Evolutionary conservation across 768 basidiomycete species (phyloP), one percentile per base, ranked within the genome.

Genomic region (Lanmaoa rubissima): DNA sequence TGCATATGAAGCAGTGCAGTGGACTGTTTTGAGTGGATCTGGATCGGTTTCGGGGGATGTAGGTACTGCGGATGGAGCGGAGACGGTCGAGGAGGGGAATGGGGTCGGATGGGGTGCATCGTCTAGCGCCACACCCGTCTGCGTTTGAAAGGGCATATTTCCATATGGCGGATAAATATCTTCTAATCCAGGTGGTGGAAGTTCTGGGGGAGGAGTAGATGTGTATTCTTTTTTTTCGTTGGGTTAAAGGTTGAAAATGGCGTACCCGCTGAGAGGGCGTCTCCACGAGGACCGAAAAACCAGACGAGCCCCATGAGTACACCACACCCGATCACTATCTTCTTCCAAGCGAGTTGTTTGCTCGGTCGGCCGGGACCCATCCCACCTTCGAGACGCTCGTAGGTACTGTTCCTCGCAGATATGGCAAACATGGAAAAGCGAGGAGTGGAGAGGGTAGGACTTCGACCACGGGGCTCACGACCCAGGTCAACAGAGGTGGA

Each of bases 1-100:
- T 14, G 72, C 73, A 69, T 84, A 72, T 0, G 92, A 82, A 0
- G 70, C 53, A 0, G 79, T 80, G 75, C 94, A 98, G 74, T 86
- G 75, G 0, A 86, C 82, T 1, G 93, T 94, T 59, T 80, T 81
- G 36, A 80, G 71, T 0, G 83, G 87, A 73, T 96, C 83, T 0
- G 86, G 82, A 66, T 95, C 92, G 17, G 82, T 81, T 44, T 86
- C 86, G 62, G 82, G 85, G 0, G 90, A 85, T 4, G 78, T 77
- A 1, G 84, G 84, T 6, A 51, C 26, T 13, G 48, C 8, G 17
- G 58, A 19, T 44, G 55, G 39, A 31, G 43, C 12, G 14, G 62
- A 12, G 45, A 24, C 58, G 28, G 49, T 38, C 13, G 53, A 21
- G 11, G 56, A 35, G 13, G 61, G 46, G 10, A 49, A 12, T 31